Conservation (phyloP, 305 asterid species). For the Fraxinus angustifolia region DNA sequence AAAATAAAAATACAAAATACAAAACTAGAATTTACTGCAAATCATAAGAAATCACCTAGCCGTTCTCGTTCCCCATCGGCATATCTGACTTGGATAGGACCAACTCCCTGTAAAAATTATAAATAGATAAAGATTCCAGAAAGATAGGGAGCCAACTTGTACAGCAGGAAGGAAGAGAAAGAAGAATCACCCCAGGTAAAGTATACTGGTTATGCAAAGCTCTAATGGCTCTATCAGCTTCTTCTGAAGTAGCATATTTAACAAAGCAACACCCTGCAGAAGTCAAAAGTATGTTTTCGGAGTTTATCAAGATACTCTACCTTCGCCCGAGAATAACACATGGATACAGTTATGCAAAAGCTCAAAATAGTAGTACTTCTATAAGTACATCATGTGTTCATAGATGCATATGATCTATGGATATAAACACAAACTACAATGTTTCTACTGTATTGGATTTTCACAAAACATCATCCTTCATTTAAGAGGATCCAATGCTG, state of each 20-base stretch:
- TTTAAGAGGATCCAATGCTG: not conserved
- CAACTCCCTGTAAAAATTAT: conserved; percentile 60
- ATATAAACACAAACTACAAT: not conserved
- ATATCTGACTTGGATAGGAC: conserved; percentile 96
- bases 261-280: conserved; percentile 98
- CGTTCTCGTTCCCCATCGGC: conserved; percentile 99
- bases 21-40: not conserved
- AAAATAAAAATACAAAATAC: not conserved
- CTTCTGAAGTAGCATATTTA: conserved; percentile 82
- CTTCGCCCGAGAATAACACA: conserved; percentile 25
- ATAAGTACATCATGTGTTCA: conserved; percentile 5
- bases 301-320: conserved; percentile 37
- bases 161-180: conserved; percentile 18
- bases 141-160: conserved; percentile 18
- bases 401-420: conserved; percentile 9
- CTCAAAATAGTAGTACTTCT: conserved; percentile 5
- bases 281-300: conserved; percentile 40
- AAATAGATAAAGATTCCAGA: conserved; percentile 24
- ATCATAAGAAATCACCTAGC: conserved; percentile 55
- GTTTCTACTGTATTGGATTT: not conserved
- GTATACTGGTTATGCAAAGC: conserved; percentile 81
- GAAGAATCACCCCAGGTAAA: conserved; percentile 76
- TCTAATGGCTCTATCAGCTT: conserved; percentile 94
- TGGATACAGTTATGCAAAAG: conserved; percentile 13
- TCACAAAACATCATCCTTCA: not conserved